Evolutionary conservation across 208 protist species (phyloP).

Genomic region (Trypanosomatidae sp.): DNA sequence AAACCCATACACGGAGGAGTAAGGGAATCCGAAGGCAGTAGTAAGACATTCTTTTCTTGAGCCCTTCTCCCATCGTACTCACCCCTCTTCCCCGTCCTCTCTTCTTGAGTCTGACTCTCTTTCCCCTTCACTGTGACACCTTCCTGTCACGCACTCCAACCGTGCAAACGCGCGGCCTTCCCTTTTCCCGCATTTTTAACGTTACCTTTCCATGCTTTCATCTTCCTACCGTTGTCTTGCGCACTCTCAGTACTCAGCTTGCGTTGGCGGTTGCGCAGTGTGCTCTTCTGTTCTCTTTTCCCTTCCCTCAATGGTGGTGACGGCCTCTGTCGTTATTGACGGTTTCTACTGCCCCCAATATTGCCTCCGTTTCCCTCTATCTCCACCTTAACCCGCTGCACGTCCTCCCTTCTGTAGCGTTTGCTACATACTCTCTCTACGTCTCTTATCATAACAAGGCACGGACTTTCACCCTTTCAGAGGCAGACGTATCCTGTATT

Average conservation of each 20-base stretch:
- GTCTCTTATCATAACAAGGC: too few species aligned
- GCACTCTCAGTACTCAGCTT: neutral
- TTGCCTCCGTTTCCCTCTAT: neutral
- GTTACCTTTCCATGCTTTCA: neutral
- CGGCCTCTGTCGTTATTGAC: neutral
- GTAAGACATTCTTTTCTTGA: neutral
- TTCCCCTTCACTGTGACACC: neutral
- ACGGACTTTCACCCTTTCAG: neutral
- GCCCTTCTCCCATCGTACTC: neutral
- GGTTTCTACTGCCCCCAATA: neutral
- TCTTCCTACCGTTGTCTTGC: neutral
- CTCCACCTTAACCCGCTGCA: neutral
- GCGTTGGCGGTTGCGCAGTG: constrained; percentile 1
- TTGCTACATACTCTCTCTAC: neutral
- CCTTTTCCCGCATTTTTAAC: neutral
- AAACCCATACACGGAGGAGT: neutral
- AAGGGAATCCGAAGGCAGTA: neutral
- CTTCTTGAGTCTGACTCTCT: neutral
- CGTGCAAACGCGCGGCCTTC: neutral
- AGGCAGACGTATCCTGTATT: neutral
- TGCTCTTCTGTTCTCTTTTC: constrained; percentile 9
- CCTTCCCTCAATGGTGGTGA: neutral
- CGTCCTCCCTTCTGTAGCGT: too few species aligned
- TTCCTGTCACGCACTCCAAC: neutral
- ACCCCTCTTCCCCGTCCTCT: neutral